phyloP scores from a whole-genome alignment of 2,329 filamentous ascomycete genomes.

The Xylariaceae sp. region DNA sequence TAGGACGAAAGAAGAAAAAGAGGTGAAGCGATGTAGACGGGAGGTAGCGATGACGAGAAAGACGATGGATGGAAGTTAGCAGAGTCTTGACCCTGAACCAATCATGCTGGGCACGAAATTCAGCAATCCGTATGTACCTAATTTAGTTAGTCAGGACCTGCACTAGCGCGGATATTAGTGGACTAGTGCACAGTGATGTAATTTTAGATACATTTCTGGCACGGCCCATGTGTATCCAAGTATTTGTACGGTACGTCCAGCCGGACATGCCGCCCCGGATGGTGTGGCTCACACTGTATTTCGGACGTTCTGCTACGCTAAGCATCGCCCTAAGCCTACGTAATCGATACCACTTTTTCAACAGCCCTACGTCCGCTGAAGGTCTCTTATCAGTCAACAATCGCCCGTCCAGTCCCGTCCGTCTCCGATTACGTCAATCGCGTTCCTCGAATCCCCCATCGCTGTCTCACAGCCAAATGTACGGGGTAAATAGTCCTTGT shows the following conservation, averaged over 20 bases:
- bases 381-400: not conserved
- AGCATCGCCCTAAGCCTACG: not conserved
- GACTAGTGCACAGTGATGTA: not conserved
- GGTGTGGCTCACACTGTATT: not conserved
- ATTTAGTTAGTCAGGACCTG: not conserved
- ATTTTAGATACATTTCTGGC: not conserved
- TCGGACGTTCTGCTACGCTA: not conserved
- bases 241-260: not conserved
- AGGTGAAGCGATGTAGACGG: not conserved
- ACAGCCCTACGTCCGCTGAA: not conserved
- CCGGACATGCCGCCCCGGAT: conserved; percentile 3
- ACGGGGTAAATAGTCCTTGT: too few species aligned
- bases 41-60: conserved; percentile 3
- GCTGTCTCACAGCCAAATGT: not conserved
- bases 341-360: not conserved
- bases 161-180: not conserved
- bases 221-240: too few species aligned
- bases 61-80: not conserved
- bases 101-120: not conserved
- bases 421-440: not conserved
- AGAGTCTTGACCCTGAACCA: not conserved
- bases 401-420: not conserved
- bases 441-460: not conserved
- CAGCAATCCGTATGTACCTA: not conserved
- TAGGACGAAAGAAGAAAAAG: conserved; percentile 6